Base-by-base conservation (phyloP, 2,329 filamentous ascomycete genomes). In the Incumbomyces delicatus region DNA sequence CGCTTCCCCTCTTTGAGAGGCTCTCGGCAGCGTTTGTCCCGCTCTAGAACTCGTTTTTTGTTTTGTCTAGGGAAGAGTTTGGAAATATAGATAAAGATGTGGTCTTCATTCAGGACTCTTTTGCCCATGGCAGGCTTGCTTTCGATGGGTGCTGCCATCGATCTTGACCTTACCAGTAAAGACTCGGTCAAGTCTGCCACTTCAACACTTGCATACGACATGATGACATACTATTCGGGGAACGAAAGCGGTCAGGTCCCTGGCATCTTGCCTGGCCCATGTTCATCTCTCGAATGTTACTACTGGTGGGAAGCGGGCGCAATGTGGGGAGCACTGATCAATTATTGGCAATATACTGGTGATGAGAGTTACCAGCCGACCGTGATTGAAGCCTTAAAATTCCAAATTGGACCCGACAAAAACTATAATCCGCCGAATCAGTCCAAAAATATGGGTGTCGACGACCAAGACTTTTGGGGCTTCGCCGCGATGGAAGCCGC, bases 381-480 rank as follows among this genome's bases (percentile, higher is more conserved):
- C 37, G 66, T 66, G 0, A 61, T 44, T 2, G 63, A 69, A 47
- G 66, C 54, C 1, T 45, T 69, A 39, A 50, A 63, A 13, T 66
- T 62, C 57, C 66, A 69, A 49, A 62, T 61, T 3, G 66, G 66
- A 6, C 56, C 60, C 8, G 60, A 61, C 14, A 58, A 57, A 3
- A 62, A 66, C 6, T 69, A 64, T 46, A 67, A 68, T 60, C 66
- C 66, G 1, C 54, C 57, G 11, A 68, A 68, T 46, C 66, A 69
- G 45, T 66, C 59, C 16, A 61, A 61, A 42, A 66, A 63, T 0
- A 64, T 71, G 51, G 57, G 55, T 37, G 55, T 58, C 29, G 56
- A 59, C 32, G 57, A 59, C 45, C 57, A 58, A 50, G 58, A 39
- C 34, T 66, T 61, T 44, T 67, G 65, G 65, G 65, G 53, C 1